Base-by-base conservation (phyloP, 345 rosid species). In the Chamaenerion angustifolium region DNA sequence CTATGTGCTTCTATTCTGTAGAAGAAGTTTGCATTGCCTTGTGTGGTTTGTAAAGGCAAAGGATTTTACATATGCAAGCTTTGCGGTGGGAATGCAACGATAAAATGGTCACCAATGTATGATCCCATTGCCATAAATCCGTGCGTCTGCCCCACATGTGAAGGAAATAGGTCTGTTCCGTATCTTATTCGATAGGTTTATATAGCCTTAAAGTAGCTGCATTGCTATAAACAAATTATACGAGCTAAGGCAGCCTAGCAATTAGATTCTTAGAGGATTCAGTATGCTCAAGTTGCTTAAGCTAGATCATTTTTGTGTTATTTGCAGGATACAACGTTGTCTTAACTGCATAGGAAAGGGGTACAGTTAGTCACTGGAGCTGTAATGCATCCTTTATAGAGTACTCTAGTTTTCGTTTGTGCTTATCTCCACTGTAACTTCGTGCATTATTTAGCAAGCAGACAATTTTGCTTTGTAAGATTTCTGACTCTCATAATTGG, bases 91-190 rank as follows among this genome's bases (percentile, higher is more conserved):
- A 63, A 81, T 54, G 78, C 90, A 40, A 69, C 73, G 3, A 59
- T 89, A 11, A 52, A 68, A 21, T 85, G 95, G 97, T 80, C 95
- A 16, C 95, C 95, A 12, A 57, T 85, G 67, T 76, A 65, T 66
- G 94, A 85, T 56, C 97, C 94, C 21, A 61, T 85, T 56, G 76
- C 68, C 61, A 68, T 81, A 59, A 82, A 83, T 57, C 95, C 90
- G 42, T 77, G 85, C 60, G 69, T 85, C 63, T 89, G 95, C 68
- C 97, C 97, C 56, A 85, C 95, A 16, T 89, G 97, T 56, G 95
- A 85, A 57, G 97, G 95, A 48, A 58, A 85, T 68, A 80, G 93
- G 97, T 88, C 46, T 40, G 67, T 52, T 5, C 27, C 2, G 27
- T 23, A 23, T 23, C 27, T 23, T 23, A 6, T 1, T 31, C 4